Evolutionary conservation across 148 eudicot species (phyloP), one percentile per base, ranked within the genome.

Genomic region (Fagopyrum homotropicum): DNA sequence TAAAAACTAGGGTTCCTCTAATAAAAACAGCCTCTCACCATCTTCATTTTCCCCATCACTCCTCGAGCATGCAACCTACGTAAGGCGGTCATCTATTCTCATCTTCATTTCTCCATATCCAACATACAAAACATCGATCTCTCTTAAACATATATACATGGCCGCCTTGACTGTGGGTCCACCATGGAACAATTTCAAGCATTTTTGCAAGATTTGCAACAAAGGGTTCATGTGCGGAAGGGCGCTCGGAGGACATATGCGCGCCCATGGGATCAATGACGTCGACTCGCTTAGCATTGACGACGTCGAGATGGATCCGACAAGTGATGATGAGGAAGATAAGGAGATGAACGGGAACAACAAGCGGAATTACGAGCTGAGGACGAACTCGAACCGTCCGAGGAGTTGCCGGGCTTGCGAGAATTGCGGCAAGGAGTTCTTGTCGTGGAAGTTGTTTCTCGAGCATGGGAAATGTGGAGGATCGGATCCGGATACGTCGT

Each of bases 241-340:
- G 76, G 97, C 98, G 61, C 83, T 94, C 9, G 98, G 98, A 60
- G 98, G 98, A 19, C 97, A 90, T 75, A 94, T 94, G 98, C 85
- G 98, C 68, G 97, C 98, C 59, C 98, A 91, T 48, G 98, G 97
- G 4, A 91, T 89, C 8, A 92, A 96, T 3, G 95, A 26, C 1
- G 71, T 90, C 16, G 98, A 90, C 70, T 48, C 69, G 16, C 84
- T 75, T 1, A 75, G 35, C 47, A 46, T 84, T 1, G 90, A 89
- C 8, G 94, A 91, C 30, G 92, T 88, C 12, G 91, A 93, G 61
- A 35, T 35, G 40, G 87, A 75, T 3, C 51, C 30, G 1, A 80
- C 75, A 0, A 84, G 87, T 17, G 91, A 91, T 72, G 68, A 40
- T 5, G 43, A 15, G 1, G 68, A 5, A 0, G 68, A 26, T 0